Evolutionary conservation across 805 yeast genomes (phyloP), one percentile per base, ranked within the genome.

Genomic region (Tetrapisispora namnaoensis): DNA sequence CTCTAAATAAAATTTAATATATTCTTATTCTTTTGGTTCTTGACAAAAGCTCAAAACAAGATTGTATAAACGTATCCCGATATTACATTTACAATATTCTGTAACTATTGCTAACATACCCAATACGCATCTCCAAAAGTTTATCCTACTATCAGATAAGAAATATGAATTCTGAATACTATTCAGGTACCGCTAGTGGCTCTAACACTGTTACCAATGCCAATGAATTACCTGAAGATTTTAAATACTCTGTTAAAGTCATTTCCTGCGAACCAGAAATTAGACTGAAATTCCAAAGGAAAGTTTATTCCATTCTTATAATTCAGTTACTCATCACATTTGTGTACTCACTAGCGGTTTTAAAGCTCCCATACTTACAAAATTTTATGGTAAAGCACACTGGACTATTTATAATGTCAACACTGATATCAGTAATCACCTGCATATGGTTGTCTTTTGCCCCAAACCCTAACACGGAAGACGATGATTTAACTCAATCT

Each of bases 231-330:
- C 82, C 83, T 4, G 85, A 87, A 56, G 95, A 86, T 66, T 88
- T 87, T 77, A 88, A 87, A 63, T 86, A 82, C 65, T 78, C 84
- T 35, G 83, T 84, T 7, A 75, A 77, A 46, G 95, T 88, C 22
- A 78, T 88, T 3, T 80, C 84, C 32, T 86, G 95, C 66, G 86
- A 83, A 50, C 69, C 86, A 46, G 79, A 83, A 16, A 73, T 88
- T 37, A 78, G 96, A 56, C 85, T 83, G 54, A 74, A 80, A 63
- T 88, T 88, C 57, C 70, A 86, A 55, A 75, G 89, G 51, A 85
- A 84, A 60, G 96, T 88, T 9, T 89, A 87, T 66, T 70, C 87
- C 6, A 72, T 89, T 43, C 72, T 88, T 45, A 65, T 80, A 13
- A 67, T 75, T 5, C 96, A 88, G 66, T 62, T 88, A 36, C 62